phyloP scores from a whole-genome alignment of 2,329 filamentous ascomycete species.

The Celoporthe dispersa region DNA sequence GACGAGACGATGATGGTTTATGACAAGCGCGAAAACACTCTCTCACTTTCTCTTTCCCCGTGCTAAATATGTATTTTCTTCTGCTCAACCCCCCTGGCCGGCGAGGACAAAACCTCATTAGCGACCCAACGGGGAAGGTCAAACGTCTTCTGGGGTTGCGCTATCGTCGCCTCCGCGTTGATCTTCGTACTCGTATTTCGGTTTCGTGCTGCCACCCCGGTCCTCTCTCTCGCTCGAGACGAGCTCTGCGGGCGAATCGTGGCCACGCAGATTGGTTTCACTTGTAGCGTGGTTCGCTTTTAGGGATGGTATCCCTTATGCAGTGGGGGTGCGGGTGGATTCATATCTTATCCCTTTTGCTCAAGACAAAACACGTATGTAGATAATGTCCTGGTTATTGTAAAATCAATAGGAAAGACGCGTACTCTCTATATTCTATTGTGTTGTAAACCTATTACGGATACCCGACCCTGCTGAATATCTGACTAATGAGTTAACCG shows the following conservation, averaged over 20 bases:
- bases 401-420: no score
- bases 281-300: neutral
- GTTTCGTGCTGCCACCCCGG: neutral
- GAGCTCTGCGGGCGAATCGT: neutral
- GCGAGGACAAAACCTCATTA: neutral
- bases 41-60: neutral
- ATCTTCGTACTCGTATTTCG: conserved; percentile 8
- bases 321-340: neutral
- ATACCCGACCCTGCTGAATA: no score
- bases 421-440: no score
- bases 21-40: neutral
- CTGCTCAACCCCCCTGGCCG: neutral
- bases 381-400: no score
- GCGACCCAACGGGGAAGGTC: neutral
- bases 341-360: neutral
- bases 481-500: no score
- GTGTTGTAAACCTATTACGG: no score
- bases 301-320: neutral
- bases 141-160: neutral
- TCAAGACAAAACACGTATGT: no score
- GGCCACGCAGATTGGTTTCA: neutral
- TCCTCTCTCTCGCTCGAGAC: neutral
- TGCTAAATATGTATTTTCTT: neutral
- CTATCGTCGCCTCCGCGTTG: neutral
- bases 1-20: no score